phyloP scores from a whole-genome alignment of 2,329 filamentous ascomycete species.

The Fusarium dlaminii region DNA sequence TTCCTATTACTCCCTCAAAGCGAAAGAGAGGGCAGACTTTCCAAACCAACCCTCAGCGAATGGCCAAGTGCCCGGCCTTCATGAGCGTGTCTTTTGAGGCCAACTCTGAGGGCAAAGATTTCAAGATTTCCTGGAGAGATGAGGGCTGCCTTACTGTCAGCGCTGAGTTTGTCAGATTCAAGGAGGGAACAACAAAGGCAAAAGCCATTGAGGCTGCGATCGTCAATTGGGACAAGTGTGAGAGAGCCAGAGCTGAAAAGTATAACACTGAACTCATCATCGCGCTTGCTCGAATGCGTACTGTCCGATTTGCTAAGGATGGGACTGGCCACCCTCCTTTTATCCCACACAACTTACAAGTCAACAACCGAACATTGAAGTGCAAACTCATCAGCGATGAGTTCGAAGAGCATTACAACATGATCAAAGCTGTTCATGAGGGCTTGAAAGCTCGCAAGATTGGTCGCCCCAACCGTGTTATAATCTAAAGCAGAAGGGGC shows the following conservation, averaged over 20 bases:
- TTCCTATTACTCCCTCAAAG: no score
- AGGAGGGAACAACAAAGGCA: not conserved
- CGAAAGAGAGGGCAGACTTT: no score
- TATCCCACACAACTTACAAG: not conserved
- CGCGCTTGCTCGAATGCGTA: not conserved
- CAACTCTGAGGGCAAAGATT: no score
- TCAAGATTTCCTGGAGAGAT: no score
- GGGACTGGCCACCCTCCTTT: not conserved
- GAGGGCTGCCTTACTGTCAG: no score
- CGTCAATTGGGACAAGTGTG: not conserved
- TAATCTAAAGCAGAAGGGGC: not conserved
- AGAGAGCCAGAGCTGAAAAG: fast-evolving
- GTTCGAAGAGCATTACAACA: not conserved
- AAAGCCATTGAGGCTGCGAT: fast-evolving
- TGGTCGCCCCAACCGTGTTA: not conserved
- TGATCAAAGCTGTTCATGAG: no score
- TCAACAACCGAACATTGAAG: not conserved
- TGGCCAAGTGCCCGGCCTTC: no score
- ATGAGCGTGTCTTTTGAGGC: no score
- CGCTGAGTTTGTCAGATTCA: not conserved
- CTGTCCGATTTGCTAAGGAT: not conserved
- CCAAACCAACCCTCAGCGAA: no score
- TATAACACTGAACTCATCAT: not conserved
- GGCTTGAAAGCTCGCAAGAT: no score
- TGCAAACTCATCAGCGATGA: not conserved